phyloP scores from a whole-genome alignment of 495 filamentous ascomycete species.

The Durotheca rogersii region DNA sequence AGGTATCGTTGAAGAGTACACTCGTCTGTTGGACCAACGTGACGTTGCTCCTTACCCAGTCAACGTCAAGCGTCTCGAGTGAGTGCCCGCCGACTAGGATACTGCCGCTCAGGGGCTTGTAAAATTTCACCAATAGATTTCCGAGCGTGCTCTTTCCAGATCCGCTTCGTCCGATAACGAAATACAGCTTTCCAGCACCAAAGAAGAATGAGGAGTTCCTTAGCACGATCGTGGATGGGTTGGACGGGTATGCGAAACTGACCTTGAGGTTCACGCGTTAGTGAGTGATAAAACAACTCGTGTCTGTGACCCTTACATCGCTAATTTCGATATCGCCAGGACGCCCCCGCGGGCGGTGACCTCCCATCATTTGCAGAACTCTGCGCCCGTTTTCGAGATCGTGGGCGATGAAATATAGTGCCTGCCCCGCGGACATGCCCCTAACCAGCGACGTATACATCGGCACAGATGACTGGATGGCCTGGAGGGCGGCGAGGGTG shows the following conservation, averaged over 20 bases:
- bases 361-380: conserved; percentile 29
- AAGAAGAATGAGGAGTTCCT: conserved; percentile 62
- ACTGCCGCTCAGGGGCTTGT: conserved; percentile 62
- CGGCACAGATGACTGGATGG: conserved; percentile 69
- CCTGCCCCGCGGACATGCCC: conserved; percentile 70
- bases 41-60: conserved; percentile 77
- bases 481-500: conserved; percentile 71
- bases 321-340: conserved; percentile 68
- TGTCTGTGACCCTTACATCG: conserved; percentile 54
- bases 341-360: conserved; percentile 44
- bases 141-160: conserved; percentile 92
- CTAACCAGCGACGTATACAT: conserved; percentile 76
- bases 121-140: conserved; percentile 76
- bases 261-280: conserved; percentile 54
- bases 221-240: conserved; percentile 62
- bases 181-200: conserved; percentile 69
- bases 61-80: conserved; percentile 61
- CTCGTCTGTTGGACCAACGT: conserved; percentile 83
- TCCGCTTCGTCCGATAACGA: conserved; percentile 82
- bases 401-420: conserved; percentile 42
- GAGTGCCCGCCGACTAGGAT: conserved; percentile 68
- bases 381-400: conserved; percentile 29
- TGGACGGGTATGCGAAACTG: conserved; percentile 81
- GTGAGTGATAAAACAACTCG: not conserved
- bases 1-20: conserved; percentile 79